phyloP scores from a whole-genome alignment of 169 alveolate species.

The Cryptosporidium parvum region DNA sequence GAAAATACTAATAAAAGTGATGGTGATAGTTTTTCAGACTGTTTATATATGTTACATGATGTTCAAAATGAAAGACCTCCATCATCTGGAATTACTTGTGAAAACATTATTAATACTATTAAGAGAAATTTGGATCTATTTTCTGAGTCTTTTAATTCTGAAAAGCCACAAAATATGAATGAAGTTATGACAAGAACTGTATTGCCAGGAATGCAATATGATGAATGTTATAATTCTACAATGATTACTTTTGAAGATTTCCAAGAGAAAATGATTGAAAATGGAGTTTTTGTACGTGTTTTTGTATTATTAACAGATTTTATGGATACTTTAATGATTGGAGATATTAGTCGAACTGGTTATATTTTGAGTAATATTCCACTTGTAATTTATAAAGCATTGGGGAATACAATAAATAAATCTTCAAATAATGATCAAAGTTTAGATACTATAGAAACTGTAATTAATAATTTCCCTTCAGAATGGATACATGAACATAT shows the following conservation, averaged over 20 bases:
- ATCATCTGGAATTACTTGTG: constrained; percentile 50
- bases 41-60: constrained; percentile 54
- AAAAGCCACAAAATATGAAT: not conserved
- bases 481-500: constrained; percentile 75
- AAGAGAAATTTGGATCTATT: constrained; percentile 14
- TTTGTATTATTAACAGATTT: constrained; percentile 63
- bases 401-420: not conserved
- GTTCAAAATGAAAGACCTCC: constrained; percentile 62
- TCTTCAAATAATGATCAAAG: not conserved
- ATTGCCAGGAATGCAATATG: constrained; percentile 70
- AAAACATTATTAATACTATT: constrained; percentile 20
- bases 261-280: constrained; percentile 31
- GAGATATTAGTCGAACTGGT: constrained; percentile 50
- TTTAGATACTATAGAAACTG: constrained; percentile 22
- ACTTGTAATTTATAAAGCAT: constrained; percentile 11
- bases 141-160: constrained; percentile 2
- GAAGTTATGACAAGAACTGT: constrained; percentile 74
- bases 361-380: constrained; percentile 59
- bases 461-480: constrained; percentile 61
- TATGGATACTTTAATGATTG: constrained; percentile 55
- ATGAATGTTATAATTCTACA: constrained; percentile 71
- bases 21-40: not conserved
- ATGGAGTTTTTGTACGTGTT: constrained; percentile 27
- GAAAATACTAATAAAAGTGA: not conserved
- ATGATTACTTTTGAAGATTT: constrained; percentile 39